A percentile compares a stretch with the other conserved stretches of the same genome.
Conservation (phyloP, 352 stramenopile genomes). For the Hyaloperonospora brassicae region DNA sequence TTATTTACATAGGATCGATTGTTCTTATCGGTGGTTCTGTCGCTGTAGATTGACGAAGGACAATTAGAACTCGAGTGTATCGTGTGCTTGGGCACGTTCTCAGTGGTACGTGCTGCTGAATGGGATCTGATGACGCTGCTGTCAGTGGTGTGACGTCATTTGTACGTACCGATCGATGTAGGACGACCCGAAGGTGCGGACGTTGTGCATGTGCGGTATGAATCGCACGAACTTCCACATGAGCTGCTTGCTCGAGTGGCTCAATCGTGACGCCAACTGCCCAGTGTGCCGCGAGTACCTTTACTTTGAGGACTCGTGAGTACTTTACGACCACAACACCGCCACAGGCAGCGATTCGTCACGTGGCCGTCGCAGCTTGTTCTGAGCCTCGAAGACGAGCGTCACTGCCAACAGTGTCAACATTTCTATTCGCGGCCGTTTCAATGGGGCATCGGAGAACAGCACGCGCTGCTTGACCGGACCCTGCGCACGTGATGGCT, state of each 20-base stretch:
- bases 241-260: conserved; percentile 82
- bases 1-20: neutral
- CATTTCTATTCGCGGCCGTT: too few species aligned
- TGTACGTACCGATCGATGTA: conserved; percentile 10
- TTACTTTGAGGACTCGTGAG: conserved; percentile 77
- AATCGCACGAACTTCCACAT: conserved; percentile 88
- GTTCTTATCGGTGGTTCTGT: neutral
- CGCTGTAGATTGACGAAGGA: conserved; percentile 39
- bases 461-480: too few species aligned
- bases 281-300: conserved; percentile 81
- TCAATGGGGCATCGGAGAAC: too few species aligned
- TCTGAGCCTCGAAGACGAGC: neutral
- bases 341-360: neutral
- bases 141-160: neutral
- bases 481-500: too few species aligned
- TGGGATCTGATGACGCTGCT: neutral
- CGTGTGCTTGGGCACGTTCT: conserved; percentile 80
- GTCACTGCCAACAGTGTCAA: neutral
- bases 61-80: conserved; percentile 80
- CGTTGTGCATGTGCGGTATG: conserved; percentile 82
- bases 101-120: conserved; percentile 15
- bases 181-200: conserved; percentile 75
- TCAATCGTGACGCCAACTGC: conserved; percentile 77
- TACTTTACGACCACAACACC: conserved; percentile 1
- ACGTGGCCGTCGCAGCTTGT: conserved; percentile 9